Base-by-base conservation (phyloP, 2,329 filamentous ascomycete species). In the Sporothrix globosa region DNA sequence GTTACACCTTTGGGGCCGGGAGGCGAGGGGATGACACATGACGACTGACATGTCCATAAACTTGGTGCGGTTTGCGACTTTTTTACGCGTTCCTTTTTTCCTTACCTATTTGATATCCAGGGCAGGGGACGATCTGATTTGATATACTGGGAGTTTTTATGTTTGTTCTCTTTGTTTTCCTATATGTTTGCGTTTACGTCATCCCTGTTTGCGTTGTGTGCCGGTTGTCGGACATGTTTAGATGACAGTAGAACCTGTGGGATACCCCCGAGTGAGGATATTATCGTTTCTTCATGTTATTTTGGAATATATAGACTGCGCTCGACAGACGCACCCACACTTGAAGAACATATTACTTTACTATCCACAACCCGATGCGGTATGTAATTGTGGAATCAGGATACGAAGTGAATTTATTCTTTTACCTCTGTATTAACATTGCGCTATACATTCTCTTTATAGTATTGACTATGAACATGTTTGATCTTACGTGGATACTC, bases 251-350 rank as follows among this genome's bases (percentile, higher is more conserved):
- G 69, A 67, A 60, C 34, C 41, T 54, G 70, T 67, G 71, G 70
- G 70, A 73, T 73, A 73, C 73, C 73, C 34, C 71, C 70, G 72
- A 72, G 63, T 71, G 70, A 71, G 73, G 69, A 69, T 72, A 73
- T 72, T 24, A 2, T 34, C 34, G 34, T 34, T 66, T 44, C 69
- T 61, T 21, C 6, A 24, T 61, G 13, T 14, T 44, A 24, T 60
- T 44, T 30, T 46, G 21, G 60, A 44, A 50, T 9, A 63, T 46
- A 46, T 34, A 65, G 39, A 46, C 46, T 50, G 44, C 39, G 39
- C 58, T 27, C n/a, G 58, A 24, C 58, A 17, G 58, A 63, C 14
- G 58, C 58, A 13, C 56, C 39, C 41, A 63, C 46, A 63, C 21
- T 46, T 46, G 58, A 61, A 39, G 58, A 63, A 44, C 13, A 4